Conservation (phyloP, 352 stramenopile genomes). For the Elongisporangium prolatum region DNA sequence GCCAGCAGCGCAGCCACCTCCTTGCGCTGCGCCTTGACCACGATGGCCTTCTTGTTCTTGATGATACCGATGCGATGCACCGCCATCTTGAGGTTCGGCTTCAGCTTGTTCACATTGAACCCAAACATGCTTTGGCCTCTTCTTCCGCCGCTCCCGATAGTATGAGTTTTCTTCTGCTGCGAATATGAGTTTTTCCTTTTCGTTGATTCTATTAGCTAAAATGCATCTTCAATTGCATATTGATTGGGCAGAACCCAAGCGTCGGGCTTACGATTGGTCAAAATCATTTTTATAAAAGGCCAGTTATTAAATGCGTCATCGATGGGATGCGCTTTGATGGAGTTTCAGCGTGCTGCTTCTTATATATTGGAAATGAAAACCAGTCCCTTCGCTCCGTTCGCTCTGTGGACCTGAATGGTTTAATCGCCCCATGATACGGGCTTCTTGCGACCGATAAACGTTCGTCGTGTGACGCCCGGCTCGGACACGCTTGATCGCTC, state of each 20-base stretch:
- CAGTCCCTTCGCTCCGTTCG: not conserved
- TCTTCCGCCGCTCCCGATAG: not conserved
- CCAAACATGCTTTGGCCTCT: conserved; percentile 55
- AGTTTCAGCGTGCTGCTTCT: not conserved
- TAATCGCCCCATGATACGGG: conserved; percentile 67
- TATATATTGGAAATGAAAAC: not conserved
- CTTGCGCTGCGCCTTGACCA: conserved; percentile 60
- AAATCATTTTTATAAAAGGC: not conserved
- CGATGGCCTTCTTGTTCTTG: conserved; percentile 91
- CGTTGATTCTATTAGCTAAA: not conserved
- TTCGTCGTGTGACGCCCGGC: conserved; percentile 32
- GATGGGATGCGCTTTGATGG: not conserved
- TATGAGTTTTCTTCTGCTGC: not conserved
- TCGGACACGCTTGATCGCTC: conserved; percentile 32
- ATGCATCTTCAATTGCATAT: not conserved
- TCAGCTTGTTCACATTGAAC: conserved; percentile 91
- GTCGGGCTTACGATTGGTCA: not conserved
- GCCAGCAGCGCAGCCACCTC: conserved; percentile 77
- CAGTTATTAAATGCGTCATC: not conserved
- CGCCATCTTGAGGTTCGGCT: conserved; percentile 92
- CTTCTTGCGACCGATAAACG: conserved; percentile 78
- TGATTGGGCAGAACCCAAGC: not conserved
- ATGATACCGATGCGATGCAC: conserved; percentile 87
- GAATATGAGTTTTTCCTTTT: not conserved
- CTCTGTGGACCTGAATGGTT: conserved; percentile 5